Evolutionary conservation across 2,329 filamentous ascomycete species (phyloP), one percentile per base, ranked within the genome.

Genomic region (Neonectria magnoliae): DNA sequence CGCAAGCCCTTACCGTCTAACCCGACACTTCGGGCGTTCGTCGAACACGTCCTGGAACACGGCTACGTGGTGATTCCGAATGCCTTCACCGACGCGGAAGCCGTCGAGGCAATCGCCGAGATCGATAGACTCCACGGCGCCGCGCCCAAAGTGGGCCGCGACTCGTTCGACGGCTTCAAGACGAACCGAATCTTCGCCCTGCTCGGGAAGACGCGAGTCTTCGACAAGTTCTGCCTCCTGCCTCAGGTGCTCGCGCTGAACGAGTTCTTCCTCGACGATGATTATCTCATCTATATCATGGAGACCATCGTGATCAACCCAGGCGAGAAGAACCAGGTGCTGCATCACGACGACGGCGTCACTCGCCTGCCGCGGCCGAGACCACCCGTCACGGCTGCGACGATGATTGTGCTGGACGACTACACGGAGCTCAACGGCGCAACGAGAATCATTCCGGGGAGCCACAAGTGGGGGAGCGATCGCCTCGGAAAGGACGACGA

Each of bases 291-390:
- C 11, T 62, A 57, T 31, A 62, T 62, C 14, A 62, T 62, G 54
- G 54, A 62, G 31, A 57, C 60, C 11, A 62, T 62, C 10, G 60
- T 62, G 4, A 58, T 62, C 41, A 62, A 62, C n/a, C 38, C 60
- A 1, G 60, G 60, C 31, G 60, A 62, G 29, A 62, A 57, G 31
- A 62, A 62, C 38, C 60, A 62, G 18, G 53, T 54, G n/a, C 14
- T 62, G 31, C 60, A 62, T 27, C 60, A 62, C 16, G 60, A 62
- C 18, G 60, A 62, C 22, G 20, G 18, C 2, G 54, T 62, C 48
- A 62, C 60, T 3, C 47, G 48, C 4, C 31, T 62, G 18, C 60
- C 60, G 6, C 20, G 60, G 13, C 60, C 60, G 16, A 31, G 60
- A 3, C 60, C 60, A 10, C 60, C 54, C 2, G 47, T 62, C 31